A percentile compares a stretch with the other conserved stretches of the same genome.
Conservation (phyloP, 2,329 filamentous ascomycete species). For the Cladobotryum protrusum region DNA sequence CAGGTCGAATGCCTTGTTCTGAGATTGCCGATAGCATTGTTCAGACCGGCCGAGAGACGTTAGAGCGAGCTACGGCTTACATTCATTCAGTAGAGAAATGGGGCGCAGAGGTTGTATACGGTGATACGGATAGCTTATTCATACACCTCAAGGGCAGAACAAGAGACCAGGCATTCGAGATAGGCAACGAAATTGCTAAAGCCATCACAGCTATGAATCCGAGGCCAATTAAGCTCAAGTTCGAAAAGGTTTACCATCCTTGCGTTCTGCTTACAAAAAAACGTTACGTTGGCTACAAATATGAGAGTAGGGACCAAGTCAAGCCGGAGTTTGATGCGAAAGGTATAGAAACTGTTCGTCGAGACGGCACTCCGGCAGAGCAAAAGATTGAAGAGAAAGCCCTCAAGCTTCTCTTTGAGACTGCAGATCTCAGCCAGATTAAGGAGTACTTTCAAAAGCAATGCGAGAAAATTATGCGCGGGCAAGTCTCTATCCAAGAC, state of each 20-base stretch:
- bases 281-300: conserved; percentile 96
- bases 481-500: conserved; percentile 82
- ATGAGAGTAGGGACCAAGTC: conserved; percentile 68
- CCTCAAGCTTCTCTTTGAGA: conserved; percentile 82
- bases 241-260: conserved; percentile 97
- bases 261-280: conserved; percentile 95
- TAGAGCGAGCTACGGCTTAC: conserved; percentile 86
- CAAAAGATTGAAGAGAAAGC: conserved; percentile 96
- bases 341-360: conserved; percentile 92
- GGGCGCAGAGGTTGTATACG: conserved; percentile 96
- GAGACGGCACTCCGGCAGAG: conserved; percentile 90
- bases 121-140: conserved; percentile 94
- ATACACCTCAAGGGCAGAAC: conserved; percentile 83
- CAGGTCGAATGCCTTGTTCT: conserved; percentile 93
- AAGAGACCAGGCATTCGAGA: conserved; percentile 80
- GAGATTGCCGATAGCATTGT: conserved; percentile 98
- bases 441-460: conserved; percentile 87
- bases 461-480: conserved; percentile 87
- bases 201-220: conserved; percentile 87
- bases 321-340: conserved; percentile 94
- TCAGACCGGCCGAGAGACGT: conserved; percentile 87
- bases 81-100: conserved; percentile 85
- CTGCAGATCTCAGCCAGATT: conserved; percentile 78
- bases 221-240: conserved; percentile 88
- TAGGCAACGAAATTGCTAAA: conserved; percentile 86